Evolutionary conservation across 2,329 filamentous ascomycete genomes (phyloP).

Genomic region (Dactylellina cionopaga): DNA sequence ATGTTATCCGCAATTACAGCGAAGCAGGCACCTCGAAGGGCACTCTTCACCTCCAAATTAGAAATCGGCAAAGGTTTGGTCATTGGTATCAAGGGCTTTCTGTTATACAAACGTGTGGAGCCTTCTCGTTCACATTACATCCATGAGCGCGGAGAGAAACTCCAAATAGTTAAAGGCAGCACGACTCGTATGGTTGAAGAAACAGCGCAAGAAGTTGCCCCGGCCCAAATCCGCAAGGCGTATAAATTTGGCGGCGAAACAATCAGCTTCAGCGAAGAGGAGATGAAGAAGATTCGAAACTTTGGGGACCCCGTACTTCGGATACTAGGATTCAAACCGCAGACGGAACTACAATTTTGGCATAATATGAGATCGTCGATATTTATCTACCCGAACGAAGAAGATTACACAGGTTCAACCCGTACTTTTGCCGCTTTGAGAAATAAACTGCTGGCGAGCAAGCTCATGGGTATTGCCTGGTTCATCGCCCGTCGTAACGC

Average conservation of each 20-base stretch:
- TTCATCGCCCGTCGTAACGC: constrained; percentile 84
- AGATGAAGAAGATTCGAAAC: constrained; percentile 78
- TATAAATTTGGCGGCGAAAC: constrained; percentile 96
- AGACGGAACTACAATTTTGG: constrained; percentile 79
- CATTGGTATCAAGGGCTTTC: constrained; percentile 93
- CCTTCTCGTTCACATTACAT: constrained; percentile 86
- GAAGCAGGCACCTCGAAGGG: constrained; percentile 83
- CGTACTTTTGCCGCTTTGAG: constrained; percentile 91
- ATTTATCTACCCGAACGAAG: constrained; percentile 94
- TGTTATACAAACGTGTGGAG: constrained; percentile 83
- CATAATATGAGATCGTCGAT: constrained; percentile 84
- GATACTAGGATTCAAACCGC: constrained; percentile 92
- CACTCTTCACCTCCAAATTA: constrained; percentile 87
- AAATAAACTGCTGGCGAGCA: constrained; percentile 80
- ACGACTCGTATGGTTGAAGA: constrained; percentile 82
- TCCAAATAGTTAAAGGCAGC: constrained; percentile 79
- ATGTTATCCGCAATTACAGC: constrained; percentile 89
- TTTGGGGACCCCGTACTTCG: constrained; percentile 86
- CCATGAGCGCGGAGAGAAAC: constrained; percentile 84
- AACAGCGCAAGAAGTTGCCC: constrained; percentile 74
- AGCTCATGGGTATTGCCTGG: constrained; percentile 89
- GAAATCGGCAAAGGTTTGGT: constrained; percentile 84
- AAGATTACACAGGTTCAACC: constrained; percentile 87
- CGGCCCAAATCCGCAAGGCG: constrained; percentile 84
- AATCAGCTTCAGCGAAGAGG: constrained; percentile 84